A percentile compares a stretch with the other conserved stretches of the same genome.
Conservation (phyloP, 768 basidiomycete species). For the Tubosaeta sp. region DNA sequence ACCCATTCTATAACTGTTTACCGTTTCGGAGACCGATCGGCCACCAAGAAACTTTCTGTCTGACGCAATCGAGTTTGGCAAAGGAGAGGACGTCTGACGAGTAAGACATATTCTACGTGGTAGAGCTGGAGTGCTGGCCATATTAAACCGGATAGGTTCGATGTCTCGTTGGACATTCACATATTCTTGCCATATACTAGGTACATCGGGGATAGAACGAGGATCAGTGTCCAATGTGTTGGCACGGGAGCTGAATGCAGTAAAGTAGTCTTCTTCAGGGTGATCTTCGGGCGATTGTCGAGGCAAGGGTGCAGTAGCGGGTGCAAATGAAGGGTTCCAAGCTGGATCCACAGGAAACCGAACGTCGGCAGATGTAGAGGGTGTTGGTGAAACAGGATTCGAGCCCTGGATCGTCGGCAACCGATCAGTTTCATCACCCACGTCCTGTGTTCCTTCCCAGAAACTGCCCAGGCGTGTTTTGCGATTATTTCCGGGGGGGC, state of each 20-base stretch:
- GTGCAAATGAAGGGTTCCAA: slow-evolving; percentile 4
- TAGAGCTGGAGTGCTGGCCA: slow-evolving; percentile 42
- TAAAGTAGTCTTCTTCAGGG: slow-evolving; percentile 31
- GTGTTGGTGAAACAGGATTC: slow-evolving; percentile 20
- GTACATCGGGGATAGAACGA: slow-evolving; percentile 13
- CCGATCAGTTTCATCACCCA: slow-evolving; percentile 37
- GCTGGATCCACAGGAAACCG: slow-evolving; percentile 4
- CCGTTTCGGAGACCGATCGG: slow-evolving; percentile 31
- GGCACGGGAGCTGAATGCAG: slow-evolving; percentile 22
- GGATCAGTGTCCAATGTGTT: slow-evolving; percentile 17
- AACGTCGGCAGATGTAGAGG: slow-evolving; percentile 7
- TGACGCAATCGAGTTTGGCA: slow-evolving; percentile 41
- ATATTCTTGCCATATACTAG: slow-evolving; percentile 27
- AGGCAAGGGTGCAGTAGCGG: slow-evolving; percentile 16
- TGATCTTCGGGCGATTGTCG: slow-evolving; percentile 23
- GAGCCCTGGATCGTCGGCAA: slow-evolving; percentile 24
- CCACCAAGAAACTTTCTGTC: slow-evolving; percentile 33
- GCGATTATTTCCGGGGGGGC: slow-evolving; percentile 47
- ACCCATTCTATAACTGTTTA: slow-evolving; percentile 34
- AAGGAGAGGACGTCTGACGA: slow-evolving; percentile 62
- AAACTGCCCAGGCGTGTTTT: slow-evolving; percentile 62
- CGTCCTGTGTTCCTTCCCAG: slow-evolving; percentile 74
- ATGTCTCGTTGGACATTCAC: slow-evolving; percentile 22
- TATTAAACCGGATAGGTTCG: slow-evolving; percentile 27
- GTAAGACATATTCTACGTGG: slow-evolving; percentile 52